Evolutionary conservation across 2,329 filamentous ascomycete species (phyloP).

Genomic region (Diaporthe sp.): DNA sequence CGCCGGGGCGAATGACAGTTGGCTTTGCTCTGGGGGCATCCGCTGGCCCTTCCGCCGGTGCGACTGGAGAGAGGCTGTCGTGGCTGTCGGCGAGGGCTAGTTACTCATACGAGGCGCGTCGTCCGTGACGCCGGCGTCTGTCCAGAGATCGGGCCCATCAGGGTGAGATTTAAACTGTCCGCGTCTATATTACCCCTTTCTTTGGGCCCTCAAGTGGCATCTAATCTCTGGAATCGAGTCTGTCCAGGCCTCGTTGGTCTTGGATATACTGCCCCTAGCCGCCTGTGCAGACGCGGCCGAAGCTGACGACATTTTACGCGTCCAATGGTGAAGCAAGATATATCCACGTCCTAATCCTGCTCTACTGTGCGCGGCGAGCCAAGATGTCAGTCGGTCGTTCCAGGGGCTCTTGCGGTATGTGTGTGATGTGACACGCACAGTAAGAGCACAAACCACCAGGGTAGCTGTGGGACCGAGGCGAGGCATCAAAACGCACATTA

Average conservation of each 20-base stretch:
- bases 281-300: neutral
- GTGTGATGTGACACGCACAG: neutral
- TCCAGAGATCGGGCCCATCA: slow-evolving; percentile 22
- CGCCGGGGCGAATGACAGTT: slow-evolving; percentile 22
- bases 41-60: slow-evolving; percentile 2
- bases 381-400: neutral
- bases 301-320: neutral
- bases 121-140: slow-evolving; percentile 13
- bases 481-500: slow-evolving; percentile 4
- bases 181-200: neutral
- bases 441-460: neutral
- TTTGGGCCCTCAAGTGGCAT: neutral
- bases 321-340: neutral
- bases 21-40: neutral
- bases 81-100: slow-evolving; percentile 18
- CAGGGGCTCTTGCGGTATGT: neutral
- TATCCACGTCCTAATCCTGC: neutral
- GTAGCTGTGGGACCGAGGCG: neutral
- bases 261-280: neutral
- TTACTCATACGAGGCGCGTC: neutral
- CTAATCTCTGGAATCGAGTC: neutral
- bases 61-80: slow-evolving; percentile 47
- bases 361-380: neutral
- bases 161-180: slow-evolving; percentile 6
- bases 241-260: neutral